Conservation (phyloP, 805 yeast genomes). For the Saturnispora kantuleensis region DNA sequence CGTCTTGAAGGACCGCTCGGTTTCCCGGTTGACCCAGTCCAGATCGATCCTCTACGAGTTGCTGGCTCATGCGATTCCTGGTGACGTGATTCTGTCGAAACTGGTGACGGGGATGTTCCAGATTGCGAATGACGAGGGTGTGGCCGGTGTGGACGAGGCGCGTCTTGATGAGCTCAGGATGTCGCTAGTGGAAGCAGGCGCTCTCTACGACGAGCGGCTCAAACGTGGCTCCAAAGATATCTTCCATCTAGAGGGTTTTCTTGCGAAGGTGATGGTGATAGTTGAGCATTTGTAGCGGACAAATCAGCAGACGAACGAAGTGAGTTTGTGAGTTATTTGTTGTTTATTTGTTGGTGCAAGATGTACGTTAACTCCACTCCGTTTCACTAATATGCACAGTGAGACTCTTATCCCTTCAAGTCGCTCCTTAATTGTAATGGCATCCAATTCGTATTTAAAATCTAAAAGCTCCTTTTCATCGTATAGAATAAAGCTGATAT, state of each 20-base stretch:
- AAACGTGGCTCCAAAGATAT: slow-evolving; percentile 82
- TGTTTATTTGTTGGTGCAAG: not conserved
- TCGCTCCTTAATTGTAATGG: too few relatives aligned
- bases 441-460: too few relatives aligned
- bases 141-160: slow-evolving; percentile 10
- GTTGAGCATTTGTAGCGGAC: slow-evolving; percentile 18
- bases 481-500: too few relatives aligned
- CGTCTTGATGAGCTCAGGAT: slow-evolving; percentile 24
- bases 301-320: too few relatives aligned
- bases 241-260: slow-evolving; percentile 90
- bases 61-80: slow-evolving; percentile 88
- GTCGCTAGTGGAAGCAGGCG: slow-evolving; percentile 48
- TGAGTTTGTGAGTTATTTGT: not conserved
- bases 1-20: slow-evolving; percentile 53
- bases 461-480: too few relatives aligned
- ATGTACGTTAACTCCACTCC: too few relatives aligned
- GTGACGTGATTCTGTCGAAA: slow-evolving; percentile 65
- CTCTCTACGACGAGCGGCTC: slow-evolving; percentile 75
- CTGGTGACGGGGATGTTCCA: slow-evolving; percentile 31
- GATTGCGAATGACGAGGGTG: slow-evolving; percentile 13
- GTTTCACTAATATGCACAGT: too few relatives aligned
- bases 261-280: slow-evolving; percentile 78
- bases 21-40: slow-evolving; percentile 47
- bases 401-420: too few relatives aligned
- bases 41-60: slow-evolving; percentile 72